A percentile compares a stretch with the other conserved stretches of the same genome.
These are phyloP conservation scores for Lunularia cruciata DNA, from an alignment of 225 moss, liverwort and hornwort species.

Conservation along the genomic window DNA sequence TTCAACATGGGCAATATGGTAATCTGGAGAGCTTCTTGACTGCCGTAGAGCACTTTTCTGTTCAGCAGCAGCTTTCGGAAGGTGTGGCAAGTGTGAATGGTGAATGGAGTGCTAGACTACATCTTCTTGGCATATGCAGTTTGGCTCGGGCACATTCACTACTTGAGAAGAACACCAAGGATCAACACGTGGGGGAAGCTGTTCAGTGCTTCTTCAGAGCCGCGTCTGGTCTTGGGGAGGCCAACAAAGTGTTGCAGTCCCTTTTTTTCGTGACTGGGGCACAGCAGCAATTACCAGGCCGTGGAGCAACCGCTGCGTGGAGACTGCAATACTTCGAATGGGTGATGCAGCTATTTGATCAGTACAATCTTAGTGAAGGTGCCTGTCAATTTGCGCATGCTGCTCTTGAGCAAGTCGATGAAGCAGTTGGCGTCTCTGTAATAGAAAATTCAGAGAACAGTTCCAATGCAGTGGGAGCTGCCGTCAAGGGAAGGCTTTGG, in stretches of 20 bases:
- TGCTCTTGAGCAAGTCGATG: constrained; percentile 92
- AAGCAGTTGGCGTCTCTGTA: constrained; percentile 62
- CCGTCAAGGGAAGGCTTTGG: constrained; percentile 93
- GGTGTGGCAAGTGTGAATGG: constrained; percentile 70
- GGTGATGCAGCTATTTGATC: constrained; percentile 99
- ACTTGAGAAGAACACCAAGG: constrained; percentile 55
- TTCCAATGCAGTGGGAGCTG: constrained; percentile 45
- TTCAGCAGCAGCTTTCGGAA: constrained; percentile 74
- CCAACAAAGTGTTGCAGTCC: constrained; percentile 76
- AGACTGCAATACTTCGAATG: constrained; percentile 92
- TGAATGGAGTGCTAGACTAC: constrained; percentile 91
- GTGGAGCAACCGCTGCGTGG: constrained; percentile 80
- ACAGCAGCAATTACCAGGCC: constrained; percentile 72
- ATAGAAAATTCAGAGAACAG: constrained; percentile 49
- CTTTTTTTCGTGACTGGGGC: constrained; percentile 80
- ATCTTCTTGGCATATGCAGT: constrained; percentile 85
- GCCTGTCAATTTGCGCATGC: constrained; percentile 98
- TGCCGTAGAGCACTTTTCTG: constrained; percentile 73
- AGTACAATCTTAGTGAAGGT: constrained; percentile 91
- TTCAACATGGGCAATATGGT: constrained; percentile 88
- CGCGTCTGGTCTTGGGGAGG: constrained; percentile 82
- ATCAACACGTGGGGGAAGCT: constrained; percentile 70
- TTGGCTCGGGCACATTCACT: constrained; percentile 79
- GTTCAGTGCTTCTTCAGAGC: constrained; percentile 92
- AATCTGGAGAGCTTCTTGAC: constrained; percentile 80